Conservation (phyloP, 1,284 basidiomycete species). For the Apiotrichum brassicae region DNA sequence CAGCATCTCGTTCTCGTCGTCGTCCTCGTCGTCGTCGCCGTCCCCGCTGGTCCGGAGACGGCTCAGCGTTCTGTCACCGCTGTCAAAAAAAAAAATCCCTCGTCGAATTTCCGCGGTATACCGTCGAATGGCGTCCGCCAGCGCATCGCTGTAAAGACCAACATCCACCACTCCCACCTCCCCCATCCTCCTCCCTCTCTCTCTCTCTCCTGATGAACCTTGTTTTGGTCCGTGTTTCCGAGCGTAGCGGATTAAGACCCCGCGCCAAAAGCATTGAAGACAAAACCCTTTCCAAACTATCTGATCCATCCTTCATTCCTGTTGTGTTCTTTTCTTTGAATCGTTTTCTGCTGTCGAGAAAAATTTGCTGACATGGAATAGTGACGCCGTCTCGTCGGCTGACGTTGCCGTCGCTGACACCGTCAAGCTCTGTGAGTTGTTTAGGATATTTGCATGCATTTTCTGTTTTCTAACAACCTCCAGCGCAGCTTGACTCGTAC, state of each 20-base stretch:
- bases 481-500: conserved; percentile 55
- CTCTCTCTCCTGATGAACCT: conserved; percentile 57
- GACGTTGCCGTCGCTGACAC: conserved; percentile 91
- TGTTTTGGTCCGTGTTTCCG: conserved; percentile 99
- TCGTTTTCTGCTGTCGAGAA: neutral
- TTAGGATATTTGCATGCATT: too few species aligned
- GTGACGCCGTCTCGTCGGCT: conserved; percentile 91
- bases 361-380: conserved; percentile 45
- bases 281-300: conserved; percentile 61
- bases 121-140: too few species aligned
- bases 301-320: conserved; percentile 55
- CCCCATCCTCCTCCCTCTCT: neutral
- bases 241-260: conserved; percentile 91
- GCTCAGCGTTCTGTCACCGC: too few species aligned
- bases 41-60: too few species aligned
- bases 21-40: neutral
- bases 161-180: too few species aligned
- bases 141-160: too few species aligned
- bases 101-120: too few species aligned
- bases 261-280: conserved; percentile 58
- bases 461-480: conserved; percentile 20
- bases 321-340: neutral
- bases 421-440: conserved; percentile 57
- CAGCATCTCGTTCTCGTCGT: neutral
- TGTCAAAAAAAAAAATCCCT: too few species aligned